Base-by-base conservation (phyloP, 352 stramenopile species). In the Phytopythium cucurbitacearum region DNA sequence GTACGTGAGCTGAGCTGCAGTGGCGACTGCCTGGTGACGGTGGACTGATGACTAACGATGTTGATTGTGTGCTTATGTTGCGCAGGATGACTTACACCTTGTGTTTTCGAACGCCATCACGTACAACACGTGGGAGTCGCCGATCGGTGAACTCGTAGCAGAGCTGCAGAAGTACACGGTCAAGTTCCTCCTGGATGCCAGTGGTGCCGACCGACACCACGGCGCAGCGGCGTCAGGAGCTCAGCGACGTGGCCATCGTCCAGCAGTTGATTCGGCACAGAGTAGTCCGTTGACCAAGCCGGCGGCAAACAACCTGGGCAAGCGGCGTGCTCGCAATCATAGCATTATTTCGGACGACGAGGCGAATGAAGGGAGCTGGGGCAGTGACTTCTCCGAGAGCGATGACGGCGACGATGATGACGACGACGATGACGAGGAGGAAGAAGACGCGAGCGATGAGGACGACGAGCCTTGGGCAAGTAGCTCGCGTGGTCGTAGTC, bases 51-150 rank as follows among this genome's bases (percentile, higher is more conserved):
- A 33, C 15, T 46, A 5, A 15, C 34, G 15, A 9, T 37, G 37
- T 3, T 53, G n/a, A 16, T 21, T 9, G 36, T 57, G 40, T 44
- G 40, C 45, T 32, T 36, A 15, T n/a, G 8, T 54, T 36, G 3
- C 57, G 16, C 51, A 94, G 84, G 71, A 78, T 35, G 62, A 93
- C 49, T 63, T 93, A 7, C 65, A 87, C 49, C 56, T 93, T 8
- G 83, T 89, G 5, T 89, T 92, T 55, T 69, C 69, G 21, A 95
- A 95, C 35, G 85, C 85, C 10, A 84, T 93, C 55, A 73, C 62
- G 52, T 95, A 89, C 67, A 95, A 95, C 58, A 54, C 59, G 9
- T 89, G 74, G 75, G 70, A 83, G 2, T 73, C 65, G 42, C 64
- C 70, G 8, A 75, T 93, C 49, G 76, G 80, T 38, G 69, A 65